A percentile compares a stretch with the other conserved stretches of the same genome.
Evolutionary conservation across 78 protist genomes (phyloP).

Genomic region (Dictyostelium citrinum): DNA sequence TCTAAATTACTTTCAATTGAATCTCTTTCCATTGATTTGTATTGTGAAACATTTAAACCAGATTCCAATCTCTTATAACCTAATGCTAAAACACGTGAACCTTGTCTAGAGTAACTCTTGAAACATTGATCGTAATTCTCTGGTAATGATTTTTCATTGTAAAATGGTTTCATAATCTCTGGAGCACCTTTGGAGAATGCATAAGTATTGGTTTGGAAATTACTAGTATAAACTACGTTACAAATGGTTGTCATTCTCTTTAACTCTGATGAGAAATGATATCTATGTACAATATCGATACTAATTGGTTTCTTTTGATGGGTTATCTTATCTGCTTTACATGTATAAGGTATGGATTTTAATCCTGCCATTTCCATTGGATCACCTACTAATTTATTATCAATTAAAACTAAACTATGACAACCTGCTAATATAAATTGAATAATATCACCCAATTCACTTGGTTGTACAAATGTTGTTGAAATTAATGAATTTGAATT

Average conservation of each 20-base stretch:
- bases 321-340: slow-evolving; percentile 18
- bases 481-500: no score
- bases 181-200: slow-evolving; percentile 95
- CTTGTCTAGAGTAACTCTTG: slow-evolving; percentile 51
- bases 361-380: slow-evolving; percentile 97
- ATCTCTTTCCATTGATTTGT: slow-evolving; percentile 70
- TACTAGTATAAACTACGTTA: neutral
- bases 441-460: neutral
- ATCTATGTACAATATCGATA: slow-evolving; percentile 86
- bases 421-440: slow-evolving; percentile 89
- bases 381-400: slow-evolving; percentile 94
- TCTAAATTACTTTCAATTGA: slow-evolving; percentile 83
- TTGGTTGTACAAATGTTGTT: neutral
- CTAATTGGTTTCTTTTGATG: neutral
- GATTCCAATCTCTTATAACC: slow-evolving; percentile 55
- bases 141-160: slow-evolving; percentile 37
- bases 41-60: neutral
- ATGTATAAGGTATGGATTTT: slow-evolving; percentile 81
- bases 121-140: slow-evolving; percentile 47
- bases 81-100: slow-evolving; percentile 93
- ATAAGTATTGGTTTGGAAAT: neutral
- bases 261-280: slow-evolving; percentile 89
- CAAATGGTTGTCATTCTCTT: slow-evolving; percentile 93
- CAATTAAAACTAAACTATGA: slow-evolving; percentile 85
- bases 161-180: slow-evolving; percentile 80